These are phyloP conservation scores for Acacia acuminata DNA, from an alignment of 306 rosid species.

Conservation along the genomic window DNA sequence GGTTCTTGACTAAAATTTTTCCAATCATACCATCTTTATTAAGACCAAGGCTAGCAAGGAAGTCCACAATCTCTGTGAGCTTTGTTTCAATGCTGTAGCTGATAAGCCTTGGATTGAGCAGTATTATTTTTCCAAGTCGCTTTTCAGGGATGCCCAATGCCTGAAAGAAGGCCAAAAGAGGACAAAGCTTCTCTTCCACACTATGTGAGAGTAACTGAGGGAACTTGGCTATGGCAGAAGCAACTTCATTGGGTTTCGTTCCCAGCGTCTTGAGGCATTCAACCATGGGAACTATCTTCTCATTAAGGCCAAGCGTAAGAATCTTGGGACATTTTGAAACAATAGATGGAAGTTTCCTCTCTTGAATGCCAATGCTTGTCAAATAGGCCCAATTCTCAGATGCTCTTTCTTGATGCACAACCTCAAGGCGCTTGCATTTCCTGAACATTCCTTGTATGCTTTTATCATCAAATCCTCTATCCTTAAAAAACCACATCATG, in stretches of 20 bases:
- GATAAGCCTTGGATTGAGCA: conserved; percentile 87
- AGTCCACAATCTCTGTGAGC: conserved; percentile 67
- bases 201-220: conserved; percentile 78
- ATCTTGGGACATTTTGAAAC: conserved; percentile 90
- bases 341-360: conserved; percentile 80
- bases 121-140: conserved; percentile 77
- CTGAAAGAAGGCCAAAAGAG: conserved; percentile 90
- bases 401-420: conserved; percentile 56
- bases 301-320: conserved; percentile 67
- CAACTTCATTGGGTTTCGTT: conserved; percentile 72
- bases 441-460: conserved; percentile 64
- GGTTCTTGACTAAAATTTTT: conserved; percentile 73
- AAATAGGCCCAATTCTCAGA: conserved; percentile 84
- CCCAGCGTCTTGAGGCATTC: conserved; percentile 75
- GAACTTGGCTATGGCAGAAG: conserved; percentile 75
- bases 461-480: conserved; percentile 84
- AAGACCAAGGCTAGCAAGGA: conserved; percentile 72
- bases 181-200: conserved; percentile 94
- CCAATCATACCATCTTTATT: conserved; percentile 75
- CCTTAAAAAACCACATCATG: conserved; percentile 92
- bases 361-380: conserved; percentile 74
- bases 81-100: conserved; percentile 87
- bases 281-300: conserved; percentile 83
- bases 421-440: conserved; percentile 79
- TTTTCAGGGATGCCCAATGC: conserved; percentile 75